Evolutionary conservation across 1,284 basidiomycete species (phyloP).

Genomic region (Pterula multifida): DNA sequence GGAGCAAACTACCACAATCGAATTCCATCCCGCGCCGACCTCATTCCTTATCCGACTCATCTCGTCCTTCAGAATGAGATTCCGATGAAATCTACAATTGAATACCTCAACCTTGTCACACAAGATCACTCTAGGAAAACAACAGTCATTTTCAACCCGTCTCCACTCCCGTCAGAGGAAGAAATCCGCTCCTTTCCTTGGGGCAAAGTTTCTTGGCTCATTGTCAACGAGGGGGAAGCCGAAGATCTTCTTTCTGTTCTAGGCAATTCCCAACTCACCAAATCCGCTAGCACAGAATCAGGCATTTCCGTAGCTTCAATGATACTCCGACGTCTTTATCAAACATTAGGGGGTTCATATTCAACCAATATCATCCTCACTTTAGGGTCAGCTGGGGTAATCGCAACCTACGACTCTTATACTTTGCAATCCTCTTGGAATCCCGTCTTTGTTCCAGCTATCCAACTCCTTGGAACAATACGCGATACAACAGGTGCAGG

Average conservation of each 20-base stretch:
- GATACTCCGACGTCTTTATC: not conserved
- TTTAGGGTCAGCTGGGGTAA: slow-evolving; percentile 35
- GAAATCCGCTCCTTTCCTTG: slow-evolving; percentile 34
- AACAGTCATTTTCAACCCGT: slow-evolving; percentile 39
- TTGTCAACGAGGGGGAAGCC: slow-evolving; percentile 43
- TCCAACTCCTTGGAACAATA: slow-evolving; percentile 24
- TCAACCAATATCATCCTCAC: slow-evolving; percentile 42
- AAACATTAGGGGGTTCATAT: slow-evolving; percentile 14
- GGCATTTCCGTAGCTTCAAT: not conserved
- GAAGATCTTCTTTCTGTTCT: slow-evolving; percentile 22
- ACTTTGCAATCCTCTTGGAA: slow-evolving; percentile 13
- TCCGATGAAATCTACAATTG: slow-evolving; percentile 26
- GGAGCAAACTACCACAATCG: slow-evolving; percentile 37
- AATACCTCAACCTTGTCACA: slow-evolving; percentile 20
- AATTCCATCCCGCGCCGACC: slow-evolving; percentile 12
- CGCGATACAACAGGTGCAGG: slow-evolving; percentile 49
- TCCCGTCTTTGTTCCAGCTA: slow-evolving; percentile 32
- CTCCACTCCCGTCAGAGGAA: slow-evolving; percentile 31
- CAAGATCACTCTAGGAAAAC: slow-evolving; percentile 10
- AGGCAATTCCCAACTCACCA: not conserved
- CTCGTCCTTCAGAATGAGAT: slow-evolving; percentile 49
- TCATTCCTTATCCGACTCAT: slow-evolving; percentile 27
- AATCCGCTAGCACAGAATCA: slow-evolving; percentile 8
- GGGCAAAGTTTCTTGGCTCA: slow-evolving; percentile 36
- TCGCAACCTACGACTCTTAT: slow-evolving; percentile 22